Base-by-base conservation (phyloP, 2,329 filamentous ascomycete species). In the Mycogone perniciosa region DNA sequence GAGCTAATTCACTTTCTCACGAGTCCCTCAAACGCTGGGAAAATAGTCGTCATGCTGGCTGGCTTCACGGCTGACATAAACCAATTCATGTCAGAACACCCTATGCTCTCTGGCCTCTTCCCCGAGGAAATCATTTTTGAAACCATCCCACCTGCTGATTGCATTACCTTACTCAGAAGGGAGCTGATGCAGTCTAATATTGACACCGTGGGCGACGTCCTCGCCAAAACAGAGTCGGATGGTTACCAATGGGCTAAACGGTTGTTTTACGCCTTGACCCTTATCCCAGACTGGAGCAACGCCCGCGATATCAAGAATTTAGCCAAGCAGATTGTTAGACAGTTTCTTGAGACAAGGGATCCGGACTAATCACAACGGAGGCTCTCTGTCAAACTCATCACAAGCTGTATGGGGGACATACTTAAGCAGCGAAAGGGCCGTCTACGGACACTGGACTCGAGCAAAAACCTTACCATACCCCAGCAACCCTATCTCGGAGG, bases 1-100 rank as follows among this genome's bases (percentile, higher is more conserved):
- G 76, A 79, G 60, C 62, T 79, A 1, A 73, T 78, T 6, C 72
- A 77, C 55, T 72, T 69, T 2, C 20, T 55, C 20, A 48, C 51
- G 1, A 46, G 48, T 6, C 47, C 50, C 3, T 26, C 34, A 6
- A 51, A 55, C 27, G 3, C 34, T 10, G 39, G 44, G 26, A 53
- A 53, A 26, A 48, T 55, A 31, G 41, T 53, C 13, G 46, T 53
- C 3, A 46, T 55, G 2, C 41, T 55, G 1, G 44, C 53, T 5
- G 53, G 53, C 8, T 51, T 44, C 20, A 44, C 38, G 1, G 20
- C 30, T 4, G 53, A 53, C 20, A 51, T 55, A 38, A 38, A 53
- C 9, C 29, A 31, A 8, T 26, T 38, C 20, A 27, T 46, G 26
- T 9, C 11, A 8, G 3, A 11, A 7, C 11, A 31, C 20, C 34